phyloP scores from a whole-genome alignment of 192 early-diverging fungal genomes.

The Oehlia diaphana region DNA sequence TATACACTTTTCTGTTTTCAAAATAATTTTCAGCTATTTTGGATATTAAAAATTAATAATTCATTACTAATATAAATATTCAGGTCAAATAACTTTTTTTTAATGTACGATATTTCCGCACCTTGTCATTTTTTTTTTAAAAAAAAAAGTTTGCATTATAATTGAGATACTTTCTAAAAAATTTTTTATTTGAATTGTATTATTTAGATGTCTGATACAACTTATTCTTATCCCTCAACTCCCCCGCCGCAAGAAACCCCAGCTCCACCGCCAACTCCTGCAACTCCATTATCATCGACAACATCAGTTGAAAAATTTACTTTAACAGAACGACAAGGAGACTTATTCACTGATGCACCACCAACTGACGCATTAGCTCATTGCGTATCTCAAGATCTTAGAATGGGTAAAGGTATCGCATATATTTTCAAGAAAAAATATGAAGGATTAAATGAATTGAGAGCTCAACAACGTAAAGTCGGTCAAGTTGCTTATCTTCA shows the following conservation, averaged over 20 bases:
- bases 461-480: constrained; percentile 31
- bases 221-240: not conserved
- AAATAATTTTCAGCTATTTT: no score
- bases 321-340: constrained; percentile 37
- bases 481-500: constrained; percentile 38
- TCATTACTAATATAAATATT: no score
- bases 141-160: no score
- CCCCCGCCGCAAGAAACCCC: not conserved
- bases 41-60: no score
- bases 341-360: constrained; percentile 29
- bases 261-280: not conserved
- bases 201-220: not conserved
- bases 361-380: constrained; percentile 32
- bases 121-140: no score
- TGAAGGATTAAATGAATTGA: constrained; percentile 25
- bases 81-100: no score
- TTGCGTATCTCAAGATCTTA: constrained; percentile 35
- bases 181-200: not conserved
- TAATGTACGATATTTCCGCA: no score
- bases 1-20: no score
- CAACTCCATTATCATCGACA: not conserved
- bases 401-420: constrained; percentile 35
- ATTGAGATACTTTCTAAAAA: no score
- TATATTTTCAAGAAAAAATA: constrained; percentile 29
- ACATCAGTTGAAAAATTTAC: not conserved